Conservation (phyloP, 1,284 basidiomycete genomes). For the Rhodotorula sp. region DNA sequence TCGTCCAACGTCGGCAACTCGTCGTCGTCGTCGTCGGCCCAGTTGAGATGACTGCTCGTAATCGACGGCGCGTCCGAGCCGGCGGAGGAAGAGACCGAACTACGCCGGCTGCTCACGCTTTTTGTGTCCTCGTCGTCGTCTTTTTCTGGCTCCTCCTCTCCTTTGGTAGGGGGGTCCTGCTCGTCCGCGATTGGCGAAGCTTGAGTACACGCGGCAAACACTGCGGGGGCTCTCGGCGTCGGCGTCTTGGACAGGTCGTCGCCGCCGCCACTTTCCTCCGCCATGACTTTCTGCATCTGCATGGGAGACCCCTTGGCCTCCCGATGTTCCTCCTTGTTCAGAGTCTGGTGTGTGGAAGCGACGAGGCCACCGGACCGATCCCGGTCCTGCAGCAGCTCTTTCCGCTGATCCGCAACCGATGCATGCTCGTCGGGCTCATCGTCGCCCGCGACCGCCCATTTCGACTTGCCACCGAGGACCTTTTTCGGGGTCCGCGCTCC, state of each 20-base stretch:
- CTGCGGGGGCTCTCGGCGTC: neutral
- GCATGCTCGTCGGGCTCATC: slow-evolving; percentile 19
- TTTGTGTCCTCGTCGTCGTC: neutral
- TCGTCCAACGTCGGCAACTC: slow-evolving; percentile 24
- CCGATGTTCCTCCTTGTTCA: too few species aligned
- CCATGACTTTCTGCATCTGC: neutral
- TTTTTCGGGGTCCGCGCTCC: slow-evolving; percentile 6
- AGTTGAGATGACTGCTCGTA: slow-evolving; percentile 7
- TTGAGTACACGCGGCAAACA: neutral
- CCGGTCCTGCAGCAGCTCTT: neutral
- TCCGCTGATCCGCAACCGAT: neutral
- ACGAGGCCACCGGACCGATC: too few species aligned
- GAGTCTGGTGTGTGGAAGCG: too few species aligned
- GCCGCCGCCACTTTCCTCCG: neutral
- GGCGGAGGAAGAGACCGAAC: neutral
- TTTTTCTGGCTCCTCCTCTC: neutral
- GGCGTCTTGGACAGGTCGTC: slow-evolving; percentile 1
- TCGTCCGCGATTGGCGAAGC: neutral
- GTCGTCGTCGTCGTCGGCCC: slow-evolving; percentile 34
- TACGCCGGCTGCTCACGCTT: neutral
- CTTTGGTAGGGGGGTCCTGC: neutral
- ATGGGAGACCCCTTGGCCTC: too few species aligned
- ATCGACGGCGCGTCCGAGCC: neutral
- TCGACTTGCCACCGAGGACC: slow-evolving; percentile 17
- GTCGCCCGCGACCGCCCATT: slow-evolving; percentile 24